Conservation (phyloP, 2,329 filamentous ascomycete species). For the Lachnellula cervina region DNA sequence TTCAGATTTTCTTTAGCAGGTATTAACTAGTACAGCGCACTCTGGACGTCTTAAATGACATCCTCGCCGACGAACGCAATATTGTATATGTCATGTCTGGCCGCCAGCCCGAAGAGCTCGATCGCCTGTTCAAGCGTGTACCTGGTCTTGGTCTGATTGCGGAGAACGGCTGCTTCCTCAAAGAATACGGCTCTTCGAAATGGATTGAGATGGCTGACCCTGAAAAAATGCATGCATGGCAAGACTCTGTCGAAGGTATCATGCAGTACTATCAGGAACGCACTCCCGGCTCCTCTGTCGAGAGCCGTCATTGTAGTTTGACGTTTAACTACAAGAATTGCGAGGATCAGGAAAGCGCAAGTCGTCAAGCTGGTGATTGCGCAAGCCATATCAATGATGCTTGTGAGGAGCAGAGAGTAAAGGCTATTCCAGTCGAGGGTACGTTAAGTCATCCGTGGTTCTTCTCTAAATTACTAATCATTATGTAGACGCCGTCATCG, state of each 20-base stretch:
- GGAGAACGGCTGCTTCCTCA: constrained; percentile 90
- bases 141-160: constrained; percentile 84
- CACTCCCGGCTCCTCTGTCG: constrained; percentile 80
- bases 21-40: constrained; percentile 53
- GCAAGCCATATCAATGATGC: constrained; percentile 94
- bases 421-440: constrained; percentile 72
- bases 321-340: constrained; percentile 86
- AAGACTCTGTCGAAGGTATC: constrained; percentile 74
- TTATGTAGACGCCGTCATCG: constrained; percentile 59
- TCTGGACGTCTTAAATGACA: constrained; percentile 74
- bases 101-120: constrained; percentile 79
- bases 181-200: constrained; percentile 58
- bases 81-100: constrained; percentile 92
- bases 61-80: constrained; percentile 75
- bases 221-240: constrained; percentile 70
- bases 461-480: constrained; percentile 2
- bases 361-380: constrained; percentile 80
- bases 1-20: background rate
- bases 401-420: constrained; percentile 76
- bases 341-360: constrained; percentile 69
- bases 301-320: constrained; percentile 86
- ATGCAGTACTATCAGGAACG: constrained; percentile 87
- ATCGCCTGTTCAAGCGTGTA: constrained; percentile 77
- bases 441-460: background rate
- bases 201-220: constrained; percentile 79